phyloP scores from a whole-genome alignment of 768 basidiomycete species.

The Boletus vinaceobasis region DNA sequence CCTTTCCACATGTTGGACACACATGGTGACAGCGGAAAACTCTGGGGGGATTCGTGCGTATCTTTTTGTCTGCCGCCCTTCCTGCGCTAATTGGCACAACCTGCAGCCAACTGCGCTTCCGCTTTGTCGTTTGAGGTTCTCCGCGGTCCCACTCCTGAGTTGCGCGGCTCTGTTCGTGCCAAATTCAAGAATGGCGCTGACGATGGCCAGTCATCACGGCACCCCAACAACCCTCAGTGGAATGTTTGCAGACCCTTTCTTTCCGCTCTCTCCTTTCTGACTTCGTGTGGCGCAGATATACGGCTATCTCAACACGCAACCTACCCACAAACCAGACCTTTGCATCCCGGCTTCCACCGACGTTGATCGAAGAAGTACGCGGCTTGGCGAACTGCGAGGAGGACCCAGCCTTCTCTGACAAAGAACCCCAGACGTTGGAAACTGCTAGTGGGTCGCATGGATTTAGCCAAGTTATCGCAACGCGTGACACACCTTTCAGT shows the following conservation, averaged over 20 bases:
- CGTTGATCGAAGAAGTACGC: constrained; percentile 68
- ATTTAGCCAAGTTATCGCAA: not conserved
- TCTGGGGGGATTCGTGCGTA: constrained; percentile 63
- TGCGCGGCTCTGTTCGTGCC: constrained; percentile 76
- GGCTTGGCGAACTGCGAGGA: constrained; percentile 76
- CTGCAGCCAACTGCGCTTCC: constrained; percentile 64
- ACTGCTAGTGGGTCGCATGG: constrained; percentile 52
- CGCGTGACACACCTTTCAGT: constrained; percentile 41
- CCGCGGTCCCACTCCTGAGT: constrained; percentile 68
- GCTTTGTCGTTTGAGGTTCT: constrained; percentile 74
- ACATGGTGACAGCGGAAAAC: constrained; percentile 33
- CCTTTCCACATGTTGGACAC: constrained; percentile 70
- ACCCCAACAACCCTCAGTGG: constrained; percentile 84
- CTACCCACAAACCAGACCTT: constrained; percentile 81
- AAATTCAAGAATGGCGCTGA: constrained; percentile 78
- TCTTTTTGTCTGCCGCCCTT: not conserved
- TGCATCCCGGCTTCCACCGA: constrained; percentile 70
- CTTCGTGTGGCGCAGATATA: constrained; percentile 47
- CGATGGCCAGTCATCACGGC: constrained; percentile 82
- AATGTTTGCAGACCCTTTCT: constrained; percentile 49
- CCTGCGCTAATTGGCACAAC: not conserved
- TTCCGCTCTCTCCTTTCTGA: constrained; percentile 8
- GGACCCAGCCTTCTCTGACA: constrained; percentile 65
- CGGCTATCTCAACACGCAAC: constrained; percentile 73
- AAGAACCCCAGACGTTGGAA: constrained; percentile 63